Conservation (phyloP, 441 rosid species). For the Gossypium lobatum region DNA sequence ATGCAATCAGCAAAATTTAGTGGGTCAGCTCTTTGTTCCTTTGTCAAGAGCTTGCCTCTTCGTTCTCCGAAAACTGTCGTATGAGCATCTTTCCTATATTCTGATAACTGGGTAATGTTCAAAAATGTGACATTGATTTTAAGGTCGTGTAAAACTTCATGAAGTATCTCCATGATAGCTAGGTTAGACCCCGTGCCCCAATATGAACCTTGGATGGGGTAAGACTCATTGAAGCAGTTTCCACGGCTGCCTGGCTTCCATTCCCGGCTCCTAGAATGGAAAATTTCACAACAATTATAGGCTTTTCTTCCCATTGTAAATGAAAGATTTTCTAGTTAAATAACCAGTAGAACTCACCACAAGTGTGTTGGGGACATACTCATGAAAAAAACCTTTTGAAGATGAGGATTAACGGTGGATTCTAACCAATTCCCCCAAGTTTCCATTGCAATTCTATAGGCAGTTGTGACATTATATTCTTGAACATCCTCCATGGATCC, state of each 20-base stretch:
- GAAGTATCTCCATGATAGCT: conserved; percentile 61
- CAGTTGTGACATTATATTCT: conserved; percentile 65
- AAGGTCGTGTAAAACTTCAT: conserved; percentile 32
- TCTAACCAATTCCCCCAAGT: conserved; percentile 87
- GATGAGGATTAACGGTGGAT: conserved; percentile 47
- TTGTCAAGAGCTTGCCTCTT: conserved; percentile 72
- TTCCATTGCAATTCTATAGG: conserved; percentile 62
- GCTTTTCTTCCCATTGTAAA: neutral
- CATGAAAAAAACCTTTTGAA: conserved; percentile 76
- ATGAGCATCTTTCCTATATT: conserved; percentile 79
- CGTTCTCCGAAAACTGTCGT: conserved; percentile 68
- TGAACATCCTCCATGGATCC: conserved; percentile 40
- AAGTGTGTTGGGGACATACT: conserved; percentile 92
- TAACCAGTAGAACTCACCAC: conserved; percentile 42
- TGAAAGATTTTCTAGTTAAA: neutral
- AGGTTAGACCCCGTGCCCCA: conserved; percentile 92
- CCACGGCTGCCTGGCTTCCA: conserved; percentile 74
- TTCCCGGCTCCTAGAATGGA: conserved; percentile 72
- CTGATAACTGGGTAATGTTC: conserved; percentile 79
- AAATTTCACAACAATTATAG: neutral
- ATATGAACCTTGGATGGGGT: conserved; percentile 52
- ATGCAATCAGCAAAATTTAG: conserved; percentile 77
- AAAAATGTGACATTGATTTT: conserved; percentile 52
- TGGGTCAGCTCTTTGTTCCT: conserved; percentile 65
- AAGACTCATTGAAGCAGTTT: conserved; percentile 70